These are phyloP conservation scores for Perkinsus marinus DNA, from an alignment of 169 alveolate genomes.

Conservation along the genomic window DNA sequence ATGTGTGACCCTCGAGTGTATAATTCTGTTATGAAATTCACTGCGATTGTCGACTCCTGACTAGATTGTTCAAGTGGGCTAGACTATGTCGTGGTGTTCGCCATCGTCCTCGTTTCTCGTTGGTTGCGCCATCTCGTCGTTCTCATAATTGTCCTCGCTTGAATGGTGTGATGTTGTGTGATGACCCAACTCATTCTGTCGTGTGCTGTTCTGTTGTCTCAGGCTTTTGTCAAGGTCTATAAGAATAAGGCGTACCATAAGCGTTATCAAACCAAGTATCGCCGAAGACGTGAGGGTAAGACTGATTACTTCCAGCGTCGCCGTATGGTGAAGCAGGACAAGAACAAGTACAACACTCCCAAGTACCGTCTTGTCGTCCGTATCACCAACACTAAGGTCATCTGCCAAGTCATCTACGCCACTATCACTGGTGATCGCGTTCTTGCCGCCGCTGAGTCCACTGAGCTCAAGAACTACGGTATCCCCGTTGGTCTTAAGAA, in stretches of 20 bases:
- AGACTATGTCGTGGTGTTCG: too few relatives aligned
- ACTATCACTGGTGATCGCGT: conserved; percentile 94
- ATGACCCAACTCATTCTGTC: background rate
- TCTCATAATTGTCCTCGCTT: too few relatives aligned
- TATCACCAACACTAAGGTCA: conserved; percentile 78
- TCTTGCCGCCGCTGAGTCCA: conserved; percentile 88
- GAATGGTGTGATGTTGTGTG: background rate
- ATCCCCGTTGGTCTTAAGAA: conserved; percentile 94
- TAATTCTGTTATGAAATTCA: too few relatives aligned
- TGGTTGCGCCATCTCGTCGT: too few relatives aligned
- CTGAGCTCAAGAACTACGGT: conserved; percentile 92
- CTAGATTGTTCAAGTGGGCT: too few relatives aligned
- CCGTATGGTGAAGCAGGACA: conserved; percentile 90
- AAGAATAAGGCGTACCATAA: conserved; percentile 96
- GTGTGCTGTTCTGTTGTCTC: background rate
- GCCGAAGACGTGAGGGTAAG: conserved; percentile 99
- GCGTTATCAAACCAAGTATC: conserved; percentile 95
- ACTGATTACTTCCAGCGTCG: conserved; percentile 98
- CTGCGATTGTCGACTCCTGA: too few relatives aligned
- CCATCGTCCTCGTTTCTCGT: too few relatives aligned
- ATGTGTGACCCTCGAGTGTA: too few relatives aligned
- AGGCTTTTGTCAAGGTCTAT: conserved; percentile 91
- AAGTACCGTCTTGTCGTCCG: conserved; percentile 98
- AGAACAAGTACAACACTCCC: conserved; percentile 96
- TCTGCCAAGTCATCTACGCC: conserved; percentile 90